phyloP scores from a whole-genome alignment of 805 yeast species.

The Kodamaea jinghongensis region DNA sequence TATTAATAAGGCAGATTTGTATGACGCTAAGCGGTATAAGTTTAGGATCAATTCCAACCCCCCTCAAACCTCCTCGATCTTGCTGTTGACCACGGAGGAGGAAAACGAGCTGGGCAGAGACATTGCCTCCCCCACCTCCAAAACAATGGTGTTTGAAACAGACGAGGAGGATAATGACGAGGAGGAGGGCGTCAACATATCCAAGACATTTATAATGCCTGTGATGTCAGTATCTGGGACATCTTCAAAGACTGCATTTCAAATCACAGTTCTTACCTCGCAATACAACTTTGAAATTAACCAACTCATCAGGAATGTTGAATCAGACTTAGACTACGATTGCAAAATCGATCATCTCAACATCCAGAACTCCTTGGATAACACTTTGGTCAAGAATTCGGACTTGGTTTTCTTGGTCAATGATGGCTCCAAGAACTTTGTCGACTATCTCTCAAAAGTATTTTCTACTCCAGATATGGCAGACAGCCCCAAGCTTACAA shows the following conservation, averaged over 20 bases:
- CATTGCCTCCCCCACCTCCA: conserved; percentile 8
- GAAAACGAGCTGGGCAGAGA: conserved; percentile 8
- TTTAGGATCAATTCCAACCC: neutral
- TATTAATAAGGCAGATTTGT: conserved; percentile 17
- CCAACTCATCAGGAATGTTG: conserved; percentile 18
- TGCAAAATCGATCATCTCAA: conserved; percentile 16
- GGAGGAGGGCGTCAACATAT: conserved; percentile 5
- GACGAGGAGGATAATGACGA: conserved; percentile 36
- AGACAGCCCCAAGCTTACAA: conserved; percentile 26
- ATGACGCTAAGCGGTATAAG: conserved; percentile 1
- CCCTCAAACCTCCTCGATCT: conserved; percentile 18
- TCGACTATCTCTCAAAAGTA: conserved; percentile 21
- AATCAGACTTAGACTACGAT: conserved; percentile 13
- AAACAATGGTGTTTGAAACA: conserved; percentile 41
- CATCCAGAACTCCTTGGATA: conserved; percentile 10
- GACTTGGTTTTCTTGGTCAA: conserved; percentile 35
- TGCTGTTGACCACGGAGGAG: conserved; percentile 29
- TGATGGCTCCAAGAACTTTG: conserved; percentile 34
- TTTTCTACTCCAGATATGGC: conserved; percentile 11
- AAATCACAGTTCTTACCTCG: conserved; percentile 24
- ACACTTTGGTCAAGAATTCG: conserved; percentile 19
- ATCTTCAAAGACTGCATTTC: conserved; percentile 11
- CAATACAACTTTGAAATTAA: conserved; percentile 19
- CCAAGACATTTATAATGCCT: conserved; percentile 37
- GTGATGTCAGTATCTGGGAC: conserved; percentile 25